Evolutionary conservation across 1,284 basidiomycete species (phyloP), one percentile per base, ranked within the genome.

Genomic region (Irpex sp.): DNA sequence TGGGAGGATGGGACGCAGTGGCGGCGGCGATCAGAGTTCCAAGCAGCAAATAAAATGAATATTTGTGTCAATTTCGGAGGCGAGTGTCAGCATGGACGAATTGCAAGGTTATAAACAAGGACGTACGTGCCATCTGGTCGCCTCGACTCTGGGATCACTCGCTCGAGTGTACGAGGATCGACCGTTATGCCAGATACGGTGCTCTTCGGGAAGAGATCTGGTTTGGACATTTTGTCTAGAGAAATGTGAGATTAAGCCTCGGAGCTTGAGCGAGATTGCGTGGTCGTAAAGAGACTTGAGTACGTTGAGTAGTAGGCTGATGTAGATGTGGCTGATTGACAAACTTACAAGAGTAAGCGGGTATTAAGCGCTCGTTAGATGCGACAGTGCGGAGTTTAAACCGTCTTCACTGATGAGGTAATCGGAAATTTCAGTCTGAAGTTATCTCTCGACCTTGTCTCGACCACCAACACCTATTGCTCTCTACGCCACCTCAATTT

Each of bases 121-220:
- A 85, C 93, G 78, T 81, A 97, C 95, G 90, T 85, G 79, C 95
- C 95, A 79, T 98, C 95, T 69, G 89, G 77, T 43, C 95, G 83
- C 66, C 78, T 80, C 0, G 93, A 93, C 72, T 93, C 86, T 9
- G 95, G 94, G 37, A 98, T 91, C 63, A 97, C 88, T 63, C 95
- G 87, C 69, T 95, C 88, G 36, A 95, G 84, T 0, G 93, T 93
- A 56, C 83, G 81, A 5, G 93, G 90, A 74, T 96, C 92, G 51
- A 93, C 72, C 9, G 93, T 80, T 71, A 98, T 97, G 8, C 95
- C 95, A 4, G 94, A 81, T 1, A 81, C 79, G 0, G 90, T 81
- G 67, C 88, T 83, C 0, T 88, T 80, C 53, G 92, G 88, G 66
- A 88, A 80, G 58, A 94, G 75, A 7, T 92, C 86, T 33, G 93